A percentile compares a stretch with the other conserved stretches of the same genome.
These are phyloP conservation scores for Boletales sp. DNA, from an alignment of 768 basidiomycete species.

Conservation along the genomic window DNA sequence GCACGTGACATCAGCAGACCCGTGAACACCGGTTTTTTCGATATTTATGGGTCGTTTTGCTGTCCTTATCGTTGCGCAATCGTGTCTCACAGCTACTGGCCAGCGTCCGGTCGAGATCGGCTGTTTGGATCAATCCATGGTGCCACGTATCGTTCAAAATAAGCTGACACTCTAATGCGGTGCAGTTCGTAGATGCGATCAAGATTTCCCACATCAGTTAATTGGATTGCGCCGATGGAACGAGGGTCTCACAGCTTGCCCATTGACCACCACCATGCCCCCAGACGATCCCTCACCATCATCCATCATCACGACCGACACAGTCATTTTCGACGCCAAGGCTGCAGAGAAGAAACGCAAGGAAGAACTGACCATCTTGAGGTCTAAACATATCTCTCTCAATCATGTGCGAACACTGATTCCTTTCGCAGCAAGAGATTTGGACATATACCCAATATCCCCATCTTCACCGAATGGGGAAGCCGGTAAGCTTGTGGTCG, in stretches of 20 bases:
- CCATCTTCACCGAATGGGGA: conserved; percentile 18
- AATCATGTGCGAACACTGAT: neutral
- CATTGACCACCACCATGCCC: conserved; percentile 18
- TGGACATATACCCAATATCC: conserved; percentile 23
- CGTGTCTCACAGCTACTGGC: no score
- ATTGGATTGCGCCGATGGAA: neutral
- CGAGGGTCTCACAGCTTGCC: neutral
- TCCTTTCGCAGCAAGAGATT: conserved; percentile 15
- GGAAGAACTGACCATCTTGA: neutral
- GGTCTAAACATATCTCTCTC: neutral
- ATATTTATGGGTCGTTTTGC: no score
- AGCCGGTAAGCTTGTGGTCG: conserved; percentile 12
- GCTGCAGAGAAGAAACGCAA: neutral
- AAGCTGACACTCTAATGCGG: neutral
- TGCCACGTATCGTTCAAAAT: no score
- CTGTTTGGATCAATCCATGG: no score
- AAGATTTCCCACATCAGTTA: neutral
- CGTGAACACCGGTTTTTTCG: no score
- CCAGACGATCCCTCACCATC: neutral
- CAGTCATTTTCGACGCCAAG: no score
- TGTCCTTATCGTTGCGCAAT: no score
- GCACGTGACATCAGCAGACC: conserved; percentile 19
- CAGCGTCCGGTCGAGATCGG: no score
- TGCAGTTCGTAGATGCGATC: neutral
- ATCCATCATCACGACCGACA: neutral